Percentiles rank a stretch among this genome's conserved stretches.
Evolutionary conservation across 495 filamentous ascomycete genomes (phyloP).

Genomic region (Xylaria nigripes): DNA sequence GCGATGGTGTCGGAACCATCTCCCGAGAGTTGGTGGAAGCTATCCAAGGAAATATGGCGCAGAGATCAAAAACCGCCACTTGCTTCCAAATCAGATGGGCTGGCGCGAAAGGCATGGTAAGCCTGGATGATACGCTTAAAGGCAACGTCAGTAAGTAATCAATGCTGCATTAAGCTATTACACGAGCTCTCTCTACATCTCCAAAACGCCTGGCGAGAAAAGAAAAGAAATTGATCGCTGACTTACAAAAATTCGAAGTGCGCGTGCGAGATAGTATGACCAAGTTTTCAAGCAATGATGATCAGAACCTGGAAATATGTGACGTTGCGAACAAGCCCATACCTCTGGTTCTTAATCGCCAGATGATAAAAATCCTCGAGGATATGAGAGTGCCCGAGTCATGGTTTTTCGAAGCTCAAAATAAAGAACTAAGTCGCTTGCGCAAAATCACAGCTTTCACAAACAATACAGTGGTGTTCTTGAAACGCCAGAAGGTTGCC

Average conservation of each 20-base stretch:
- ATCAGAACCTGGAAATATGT: constrained; percentile 62
- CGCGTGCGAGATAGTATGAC: constrained; percentile 64
- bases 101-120: constrained; percentile 66
- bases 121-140: constrained; percentile 50
- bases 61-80: constrained; percentile 42
- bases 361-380: constrained; percentile 76
- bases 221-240: not conserved
- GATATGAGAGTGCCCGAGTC: constrained; percentile 48
- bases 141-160: constrained; percentile 31
- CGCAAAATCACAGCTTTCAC: constrained; percentile 45
- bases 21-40: constrained; percentile 47
- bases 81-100: constrained; percentile 64
- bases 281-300: constrained; percentile 57
- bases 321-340: constrained; percentile 56
- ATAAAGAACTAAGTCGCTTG: constrained; percentile 47
- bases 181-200: not conserved
- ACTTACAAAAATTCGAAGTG: constrained; percentile 21
- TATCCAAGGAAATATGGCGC: constrained; percentile 41
- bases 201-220: not conserved
- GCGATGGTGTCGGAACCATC: constrained; percentile 70
- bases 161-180: not conserved
- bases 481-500: constrained; percentile 49
- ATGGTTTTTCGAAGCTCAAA: constrained; percentile 56
- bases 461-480: constrained; percentile 53
- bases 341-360: constrained; percentile 62